Base-by-base conservation (phyloP, 1,284 basidiomycete genomes). In the Neolentinus lepideus region DNA sequence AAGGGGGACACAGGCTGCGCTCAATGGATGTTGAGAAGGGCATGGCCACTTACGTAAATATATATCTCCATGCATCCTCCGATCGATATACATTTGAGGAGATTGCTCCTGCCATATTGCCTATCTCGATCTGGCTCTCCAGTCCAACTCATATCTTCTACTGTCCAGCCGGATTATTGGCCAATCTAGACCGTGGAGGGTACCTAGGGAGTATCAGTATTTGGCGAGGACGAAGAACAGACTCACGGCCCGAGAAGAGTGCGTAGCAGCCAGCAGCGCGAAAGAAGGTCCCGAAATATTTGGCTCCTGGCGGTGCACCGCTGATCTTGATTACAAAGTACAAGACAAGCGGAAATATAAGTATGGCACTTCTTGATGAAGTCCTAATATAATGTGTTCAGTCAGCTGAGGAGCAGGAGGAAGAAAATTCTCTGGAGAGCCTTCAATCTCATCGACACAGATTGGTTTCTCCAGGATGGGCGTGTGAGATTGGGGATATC, bases 271-370 rank as follows among this genome's bases (percentile, higher is more conserved):
- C 85, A 0, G 73, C 71, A 12, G 85, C 83, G 53, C 77, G 75
- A 54, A 84, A 75, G 72, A 81, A 88, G 0, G 79, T 83, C 1
- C 84, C 85, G 60, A 87, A 84, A 63, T 87, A 88, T 66, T 87
- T 87, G 25, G 71, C 78, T 3, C 79, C 79, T 50, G 67, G 64
- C 2, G 73, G 57, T 0, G 70, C 79, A 33, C 73, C 66, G 11
- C 79, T 76, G 51, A 87, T 80, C 61, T 88, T 84, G 69, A 90
- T 88, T 0, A 73, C 64, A 62, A 84, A 86, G 0, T 70, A 31
- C 12, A 12, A 31, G 29, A 4, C 29, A 4, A 12, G 12, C 29
- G 29, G 12, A 31, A 12, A 31, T 31, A 12, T 6, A 31, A 12
- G 29, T 4, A 31, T 4, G 12, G 29, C 29, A 12, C 12, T 31